A percentile compares a stretch with the other conserved stretches of the same genome.
Evolutionary conservation across 1,284 basidiomycete genomes (phyloP).

Genomic region (Polyporus tsugae): DNA sequence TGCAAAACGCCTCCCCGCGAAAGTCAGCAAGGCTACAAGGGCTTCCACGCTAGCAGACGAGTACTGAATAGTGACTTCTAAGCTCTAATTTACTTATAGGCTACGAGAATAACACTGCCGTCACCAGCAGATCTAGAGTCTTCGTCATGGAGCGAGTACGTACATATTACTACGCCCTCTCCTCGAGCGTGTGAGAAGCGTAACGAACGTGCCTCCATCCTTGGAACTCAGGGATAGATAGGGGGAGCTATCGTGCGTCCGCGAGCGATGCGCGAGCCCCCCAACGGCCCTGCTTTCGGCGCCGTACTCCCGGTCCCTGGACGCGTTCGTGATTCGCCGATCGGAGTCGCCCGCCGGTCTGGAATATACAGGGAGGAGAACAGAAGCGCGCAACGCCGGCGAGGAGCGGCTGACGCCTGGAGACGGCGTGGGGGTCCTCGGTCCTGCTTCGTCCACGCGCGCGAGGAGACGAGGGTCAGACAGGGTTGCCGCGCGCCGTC

Average conservation of each 20-base stretch:
- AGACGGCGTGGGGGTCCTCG: not conserved
- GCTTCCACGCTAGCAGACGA: not conserved
- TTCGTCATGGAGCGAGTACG: not conserved
- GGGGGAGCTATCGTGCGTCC: not conserved
- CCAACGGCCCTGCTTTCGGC: not conserved
- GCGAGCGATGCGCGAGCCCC: not conserved
- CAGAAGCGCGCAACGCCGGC: not conserved
- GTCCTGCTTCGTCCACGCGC: not conserved
- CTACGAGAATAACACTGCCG: not conserved
- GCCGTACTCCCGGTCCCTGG: not conserved
- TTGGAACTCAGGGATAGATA: not conserved
- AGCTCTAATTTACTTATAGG: not conserved
- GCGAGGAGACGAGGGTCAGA: not conserved
- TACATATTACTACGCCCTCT: conserved; percentile 1
- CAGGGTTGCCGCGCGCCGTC: not conserved
- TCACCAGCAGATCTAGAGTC: not conserved
- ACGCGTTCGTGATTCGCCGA: not conserved
- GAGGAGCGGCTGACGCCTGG: not conserved
- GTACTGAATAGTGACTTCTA: not conserved
- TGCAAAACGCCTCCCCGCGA: not conserved
- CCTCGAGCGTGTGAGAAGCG: not conserved
- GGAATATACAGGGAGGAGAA: not conserved
- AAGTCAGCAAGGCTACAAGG: not conserved
- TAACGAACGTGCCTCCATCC: conserved; percentile 1
- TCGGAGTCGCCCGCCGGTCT: not conserved